Evolutionary conservation across 371 early-diverging fungal species (phyloP).

Genomic region (Mortierella sp.): DNA sequence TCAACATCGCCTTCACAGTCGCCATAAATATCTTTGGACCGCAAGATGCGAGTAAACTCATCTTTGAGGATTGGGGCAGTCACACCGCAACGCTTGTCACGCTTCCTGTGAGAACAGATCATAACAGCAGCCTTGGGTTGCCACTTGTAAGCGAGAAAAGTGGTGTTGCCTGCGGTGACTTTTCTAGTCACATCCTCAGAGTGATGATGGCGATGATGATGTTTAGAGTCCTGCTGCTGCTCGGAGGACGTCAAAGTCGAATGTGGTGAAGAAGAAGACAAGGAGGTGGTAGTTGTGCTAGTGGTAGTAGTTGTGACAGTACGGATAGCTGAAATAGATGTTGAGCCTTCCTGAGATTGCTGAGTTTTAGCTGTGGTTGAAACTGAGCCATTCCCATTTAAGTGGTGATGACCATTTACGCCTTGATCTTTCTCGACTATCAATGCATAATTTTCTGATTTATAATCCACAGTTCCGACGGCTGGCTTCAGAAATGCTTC

Average conservation of each 20-base stretch:
- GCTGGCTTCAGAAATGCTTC: constrained; percentile 62
- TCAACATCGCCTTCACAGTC: constrained; percentile 62
- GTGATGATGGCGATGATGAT: constrained; percentile 14
- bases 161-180: constrained; percentile 57
- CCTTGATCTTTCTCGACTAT: constrained; percentile 37
- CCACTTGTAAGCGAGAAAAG: constrained; percentile 59
- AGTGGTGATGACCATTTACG: neutral
- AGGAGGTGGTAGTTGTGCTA: neutral
- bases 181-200: constrained; percentile 3
- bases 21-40: constrained; percentile 69
- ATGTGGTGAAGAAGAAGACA: constrained; percentile 2
- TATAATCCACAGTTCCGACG: constrained; percentile 26
- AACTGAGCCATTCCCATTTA: neutral
- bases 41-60: constrained; percentile 72
- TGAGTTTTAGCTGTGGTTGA: neutral
- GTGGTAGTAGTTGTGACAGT: constrained; percentile 3
- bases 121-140: constrained; percentile 67
- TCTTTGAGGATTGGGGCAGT: constrained; percentile 78
- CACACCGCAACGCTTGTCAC: constrained; percentile 87
- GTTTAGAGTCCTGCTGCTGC: neutral
- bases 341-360: neutral
- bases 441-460: neutral
- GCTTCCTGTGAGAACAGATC: constrained; percentile 83
- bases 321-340: neutral
- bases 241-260: neutral